phyloP scores from a whole-genome alignment of 2,329 filamentous ascomycete genomes.

The Thelonectria rubi region DNA sequence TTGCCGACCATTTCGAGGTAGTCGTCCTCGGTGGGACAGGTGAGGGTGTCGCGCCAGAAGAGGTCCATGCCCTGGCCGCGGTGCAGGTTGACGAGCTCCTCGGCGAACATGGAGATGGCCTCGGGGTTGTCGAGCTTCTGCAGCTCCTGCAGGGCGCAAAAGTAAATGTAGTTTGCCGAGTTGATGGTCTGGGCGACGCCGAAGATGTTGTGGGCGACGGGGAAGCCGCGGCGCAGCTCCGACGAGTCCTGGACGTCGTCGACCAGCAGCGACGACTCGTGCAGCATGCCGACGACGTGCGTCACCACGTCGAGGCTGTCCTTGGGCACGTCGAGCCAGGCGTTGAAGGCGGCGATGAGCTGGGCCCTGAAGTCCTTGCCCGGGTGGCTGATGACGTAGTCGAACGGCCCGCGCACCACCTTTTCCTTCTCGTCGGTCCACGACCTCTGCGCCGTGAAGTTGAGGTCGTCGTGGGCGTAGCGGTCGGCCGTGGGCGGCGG shows the following conservation, averaged over 20 bases:
- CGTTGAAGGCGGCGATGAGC: conserved; percentile 83
- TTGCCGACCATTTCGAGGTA: conserved; percentile 95
- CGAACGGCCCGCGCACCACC: conserved; percentile 79
- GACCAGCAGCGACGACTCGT: conserved; percentile 83
- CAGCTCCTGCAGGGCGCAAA: conserved; percentile 79
- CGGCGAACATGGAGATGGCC: conserved; percentile 76
- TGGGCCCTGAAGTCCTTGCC: conserved; percentile 87
- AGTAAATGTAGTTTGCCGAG: conserved; percentile 90
- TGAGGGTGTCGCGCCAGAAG: conserved; percentile 87
- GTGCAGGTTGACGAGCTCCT: conserved; percentile 86
- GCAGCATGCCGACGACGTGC: conserved; percentile 83
- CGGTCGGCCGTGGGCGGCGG: conserved; percentile 59
- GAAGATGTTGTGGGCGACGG: conserved; percentile 86
- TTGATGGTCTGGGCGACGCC: conserved; percentile 91
- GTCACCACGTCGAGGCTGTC: conserved; percentile 78
- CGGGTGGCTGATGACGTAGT: conserved; percentile 80
- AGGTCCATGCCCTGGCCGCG: conserved; percentile 91
- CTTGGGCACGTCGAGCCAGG: conserved; percentile 78
- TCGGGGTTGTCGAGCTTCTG: conserved; percentile 73
- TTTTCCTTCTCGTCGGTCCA: conserved; percentile 82
- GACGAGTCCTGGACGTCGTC: conserved; percentile 91
- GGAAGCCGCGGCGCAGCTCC: conserved; percentile 77
- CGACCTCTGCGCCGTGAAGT: conserved; percentile 58
- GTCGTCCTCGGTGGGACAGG: conserved; percentile 85
- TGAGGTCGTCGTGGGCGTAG: conserved; percentile 64